phyloP scores from a whole-genome alignment of 371 early-diverging fungal species.

The Actinomucor elegans region DNA sequence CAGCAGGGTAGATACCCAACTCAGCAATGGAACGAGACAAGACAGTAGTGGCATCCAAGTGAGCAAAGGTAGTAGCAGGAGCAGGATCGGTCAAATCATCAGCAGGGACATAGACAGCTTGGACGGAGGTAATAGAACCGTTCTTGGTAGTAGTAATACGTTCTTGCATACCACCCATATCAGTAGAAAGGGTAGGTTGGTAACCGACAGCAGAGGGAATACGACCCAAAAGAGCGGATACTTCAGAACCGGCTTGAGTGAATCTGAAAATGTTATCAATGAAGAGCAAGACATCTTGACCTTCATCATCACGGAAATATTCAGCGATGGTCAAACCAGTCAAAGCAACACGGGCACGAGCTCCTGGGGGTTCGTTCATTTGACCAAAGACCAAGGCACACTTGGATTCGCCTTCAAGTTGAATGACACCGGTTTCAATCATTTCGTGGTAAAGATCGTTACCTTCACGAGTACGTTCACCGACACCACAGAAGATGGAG shows the following conservation, averaged over 20 bases:
- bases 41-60: conserved; percentile 99
- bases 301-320: conserved; percentile 99
- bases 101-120: conserved; percentile 98
- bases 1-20: conserved; percentile 99
- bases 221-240: conserved; percentile 98
- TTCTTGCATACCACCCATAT: conserved; percentile 98
- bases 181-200: conserved; percentile 96
- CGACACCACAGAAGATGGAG: conserved; percentile 97
- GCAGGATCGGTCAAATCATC: conserved; percentile 99
- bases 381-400: conserved; percentile 97
- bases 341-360: conserved; percentile 98
- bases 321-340: conserved; percentile 98
- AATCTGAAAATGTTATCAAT: conserved; percentile 99
- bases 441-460: conserved; percentile 99
- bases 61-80: conserved; percentile 98
- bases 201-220: conserved; percentile 99
- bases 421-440: conserved; percentile 93
- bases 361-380: conserved; percentile 99
- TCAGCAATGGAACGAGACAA: conserved; percentile 97
- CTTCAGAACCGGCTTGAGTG: conserved; percentile 93
- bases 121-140: conserved; percentile 98
- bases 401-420: conserved; percentile 94
- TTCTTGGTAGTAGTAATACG: conserved; percentile 99
- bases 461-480: conserved; percentile 98
- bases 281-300: conserved; percentile 98